Evolutionary conservation across 352 stramenopile genomes (phyloP).

Genomic region (Phytophthora multivora): DNA sequence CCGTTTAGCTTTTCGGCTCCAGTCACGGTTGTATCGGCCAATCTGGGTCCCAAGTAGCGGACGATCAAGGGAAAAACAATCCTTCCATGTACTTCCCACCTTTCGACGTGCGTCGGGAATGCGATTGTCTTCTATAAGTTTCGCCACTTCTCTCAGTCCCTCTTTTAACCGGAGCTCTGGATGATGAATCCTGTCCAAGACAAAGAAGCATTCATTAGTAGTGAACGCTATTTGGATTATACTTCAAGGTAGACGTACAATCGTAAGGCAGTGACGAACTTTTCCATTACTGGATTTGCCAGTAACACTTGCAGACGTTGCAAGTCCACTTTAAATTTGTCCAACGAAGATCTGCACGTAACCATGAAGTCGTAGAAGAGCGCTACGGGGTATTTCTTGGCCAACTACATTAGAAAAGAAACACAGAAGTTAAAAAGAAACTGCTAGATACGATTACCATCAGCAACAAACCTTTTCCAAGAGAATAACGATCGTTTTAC

Average conservation of each 20-base stretch:
- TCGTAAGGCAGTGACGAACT: conserved; percentile 78
- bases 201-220: conserved; percentile 14
- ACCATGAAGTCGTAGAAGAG: conserved; percentile 88
- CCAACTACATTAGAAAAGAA: conserved; percentile 51
- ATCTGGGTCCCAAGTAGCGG: conserved; percentile 60
- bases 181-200: conserved; percentile 66
- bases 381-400: conserved; percentile 67
- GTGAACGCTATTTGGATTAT: not conserved
- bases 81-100: conserved; percentile 53
- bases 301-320: conserved; percentile 53
- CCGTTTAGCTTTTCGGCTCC: conserved; percentile 51
- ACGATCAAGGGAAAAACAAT: conserved; percentile 66
- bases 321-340: conserved; percentile 51
- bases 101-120: conserved; percentile 33
- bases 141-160: conserved; percentile 67
- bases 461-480: conserved; percentile 66
- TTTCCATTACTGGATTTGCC: conserved; percentile 78
- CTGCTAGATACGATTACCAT: not conserved
- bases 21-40: conserved; percentile 80
- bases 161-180: conserved; percentile 84
- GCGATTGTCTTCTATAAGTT: conserved; percentile 63
- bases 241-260: conserved; percentile 43
- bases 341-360: conserved; percentile 46
- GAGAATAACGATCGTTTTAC: conserved; percentile 57
- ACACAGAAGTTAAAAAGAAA: not conserved